Conservation (phyloP, 2,329 filamentous ascomycete genomes). For the Fusarium sp. region DNA sequence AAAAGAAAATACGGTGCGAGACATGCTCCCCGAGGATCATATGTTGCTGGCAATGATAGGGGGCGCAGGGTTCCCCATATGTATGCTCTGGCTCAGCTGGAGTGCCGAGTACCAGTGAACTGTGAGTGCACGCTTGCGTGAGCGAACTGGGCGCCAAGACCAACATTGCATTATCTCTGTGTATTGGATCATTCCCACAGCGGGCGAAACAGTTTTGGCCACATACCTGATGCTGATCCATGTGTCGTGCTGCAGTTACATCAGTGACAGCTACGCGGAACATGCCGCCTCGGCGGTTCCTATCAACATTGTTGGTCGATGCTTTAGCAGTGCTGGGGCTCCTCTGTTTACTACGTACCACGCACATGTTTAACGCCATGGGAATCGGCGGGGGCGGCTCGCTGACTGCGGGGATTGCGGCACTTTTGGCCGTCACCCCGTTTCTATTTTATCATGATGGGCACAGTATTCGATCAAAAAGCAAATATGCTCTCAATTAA, state of each 20-base stretch:
- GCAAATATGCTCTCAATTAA: background rate
- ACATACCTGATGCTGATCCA: background rate
- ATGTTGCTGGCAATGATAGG: conserved; percentile 1
- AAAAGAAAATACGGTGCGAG: background rate
- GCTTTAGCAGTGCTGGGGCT: background rate
- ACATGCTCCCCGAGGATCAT: background rate
- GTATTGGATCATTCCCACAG: background rate
- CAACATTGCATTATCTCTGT: background rate
- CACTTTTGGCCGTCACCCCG: background rate
- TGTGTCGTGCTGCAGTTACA: background rate
- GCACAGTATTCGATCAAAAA: background rate
- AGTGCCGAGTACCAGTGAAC: conserved; percentile 1
- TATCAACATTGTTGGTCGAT: background rate
- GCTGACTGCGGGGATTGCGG: background rate
- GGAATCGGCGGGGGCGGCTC: background rate
- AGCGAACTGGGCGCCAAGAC: no score
- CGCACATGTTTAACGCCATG: background rate
- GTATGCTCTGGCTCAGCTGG: background rate
- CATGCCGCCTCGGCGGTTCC: background rate
- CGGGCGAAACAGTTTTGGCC: background rate
- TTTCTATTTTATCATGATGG: background rate
- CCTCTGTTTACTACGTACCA: background rate
- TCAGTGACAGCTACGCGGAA: background rate
- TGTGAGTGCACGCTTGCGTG: background rate
- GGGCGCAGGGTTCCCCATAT: background rate